These are phyloP conservation scores for Dentipellis sp. DNA, from an alignment of 768 basidiomycete species.

Conservation along the genomic window DNA sequence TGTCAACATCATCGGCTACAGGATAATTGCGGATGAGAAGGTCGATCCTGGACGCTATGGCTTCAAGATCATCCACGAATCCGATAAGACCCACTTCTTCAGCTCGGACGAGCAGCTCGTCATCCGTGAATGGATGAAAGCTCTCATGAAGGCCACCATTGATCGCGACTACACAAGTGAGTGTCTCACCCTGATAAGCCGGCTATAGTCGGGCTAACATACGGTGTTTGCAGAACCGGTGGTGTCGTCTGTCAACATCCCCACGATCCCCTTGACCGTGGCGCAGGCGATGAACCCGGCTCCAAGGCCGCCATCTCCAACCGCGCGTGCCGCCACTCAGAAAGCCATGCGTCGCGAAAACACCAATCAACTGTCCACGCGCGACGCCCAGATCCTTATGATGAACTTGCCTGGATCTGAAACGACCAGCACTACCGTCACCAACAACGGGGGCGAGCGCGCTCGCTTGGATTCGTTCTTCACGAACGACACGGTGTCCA, in stretches of 20 bases:
- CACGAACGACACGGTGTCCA: conserved; percentile 27
- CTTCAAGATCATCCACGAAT: conserved; percentile 87
- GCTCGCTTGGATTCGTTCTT: conserved; percentile 48
- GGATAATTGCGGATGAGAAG: conserved; percentile 88
- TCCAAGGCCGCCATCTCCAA: conserved; percentile 89
- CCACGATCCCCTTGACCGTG: conserved; percentile 89
- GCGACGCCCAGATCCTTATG: conserved; percentile 64
- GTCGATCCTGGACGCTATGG: conserved; percentile 89
- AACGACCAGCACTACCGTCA: conserved; percentile 17
- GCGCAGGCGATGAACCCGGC: conserved; percentile 97
- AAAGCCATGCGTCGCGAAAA: conserved; percentile 80
- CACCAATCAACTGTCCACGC: conserved; percentile 68
- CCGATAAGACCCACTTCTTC: conserved; percentile 83
- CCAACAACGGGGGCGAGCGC: conserved; percentile 34
- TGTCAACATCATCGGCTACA: conserved; percentile 85
- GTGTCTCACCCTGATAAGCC: conserved; percentile 19
- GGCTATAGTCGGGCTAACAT: not conserved
- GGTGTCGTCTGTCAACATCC: conserved; percentile 92
- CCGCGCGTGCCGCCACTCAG: conserved; percentile 80
- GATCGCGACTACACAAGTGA: conserved; percentile 84
- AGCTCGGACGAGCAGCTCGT: conserved; percentile 79
- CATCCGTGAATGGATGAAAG: conserved; percentile 99
- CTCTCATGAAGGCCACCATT: conserved; percentile 98
- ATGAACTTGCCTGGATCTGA: conserved; percentile 45
- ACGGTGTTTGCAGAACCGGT: conserved; percentile 59